Percentiles rank a stretch among this genome's conserved stretches.
phyloP scores from a whole-genome alignment of 768 basidiomycete species.

The Boletus sp. region DNA sequence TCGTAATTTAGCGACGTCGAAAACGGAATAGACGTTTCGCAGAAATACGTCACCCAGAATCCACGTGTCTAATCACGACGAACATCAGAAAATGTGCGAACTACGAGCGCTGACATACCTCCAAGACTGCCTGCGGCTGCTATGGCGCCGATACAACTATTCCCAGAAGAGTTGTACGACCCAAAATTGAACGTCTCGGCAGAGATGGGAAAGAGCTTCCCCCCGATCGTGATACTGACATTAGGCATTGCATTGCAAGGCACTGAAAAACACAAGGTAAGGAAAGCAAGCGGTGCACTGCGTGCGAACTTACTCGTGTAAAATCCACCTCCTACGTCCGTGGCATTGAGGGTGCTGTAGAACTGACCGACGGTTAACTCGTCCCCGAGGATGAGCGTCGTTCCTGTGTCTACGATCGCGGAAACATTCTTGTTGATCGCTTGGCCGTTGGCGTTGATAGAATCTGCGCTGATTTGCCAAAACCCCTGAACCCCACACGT shows the following conservation, averaged over 20 bases:
- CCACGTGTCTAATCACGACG: slow-evolving; percentile 25
- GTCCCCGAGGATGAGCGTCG: slow-evolving; percentile 42
- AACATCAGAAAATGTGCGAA: not conserved
- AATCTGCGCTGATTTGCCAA: slow-evolving; percentile 21
- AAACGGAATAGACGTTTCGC: slow-evolving; percentile 44
- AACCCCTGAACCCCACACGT: slow-evolving; percentile 15
- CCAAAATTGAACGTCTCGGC: slow-evolving; percentile 38
- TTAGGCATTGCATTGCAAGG: slow-evolving; percentile 25
- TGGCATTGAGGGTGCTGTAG: slow-evolving; percentile 30
- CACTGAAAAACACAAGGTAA: slow-evolving; percentile 13
- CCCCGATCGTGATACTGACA: slow-evolving; percentile 35
- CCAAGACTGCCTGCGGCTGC: slow-evolving; percentile 12
- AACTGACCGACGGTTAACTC: slow-evolving; percentile 31
- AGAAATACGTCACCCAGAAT: slow-evolving; percentile 41
- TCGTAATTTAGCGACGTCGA: slow-evolving; percentile 37
- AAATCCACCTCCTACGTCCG: slow-evolving; percentile 29
- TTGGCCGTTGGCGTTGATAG: slow-evolving; percentile 23
- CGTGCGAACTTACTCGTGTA: slow-evolving; percentile 31
- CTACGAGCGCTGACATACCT: slow-evolving; percentile 9
- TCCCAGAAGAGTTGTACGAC: slow-evolving; percentile 3
- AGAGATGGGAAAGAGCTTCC: slow-evolving; percentile 30
- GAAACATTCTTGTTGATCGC: slow-evolving; percentile 2
- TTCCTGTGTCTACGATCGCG: slow-evolving; percentile 50
- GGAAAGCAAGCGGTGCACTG: not conserved
- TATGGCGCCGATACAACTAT: slow-evolving; percentile 21